These are phyloP conservation scores for Cercophora scortea DNA, from an alignment of 495 filamentous ascomycete genomes.

Conservation along the genomic window DNA sequence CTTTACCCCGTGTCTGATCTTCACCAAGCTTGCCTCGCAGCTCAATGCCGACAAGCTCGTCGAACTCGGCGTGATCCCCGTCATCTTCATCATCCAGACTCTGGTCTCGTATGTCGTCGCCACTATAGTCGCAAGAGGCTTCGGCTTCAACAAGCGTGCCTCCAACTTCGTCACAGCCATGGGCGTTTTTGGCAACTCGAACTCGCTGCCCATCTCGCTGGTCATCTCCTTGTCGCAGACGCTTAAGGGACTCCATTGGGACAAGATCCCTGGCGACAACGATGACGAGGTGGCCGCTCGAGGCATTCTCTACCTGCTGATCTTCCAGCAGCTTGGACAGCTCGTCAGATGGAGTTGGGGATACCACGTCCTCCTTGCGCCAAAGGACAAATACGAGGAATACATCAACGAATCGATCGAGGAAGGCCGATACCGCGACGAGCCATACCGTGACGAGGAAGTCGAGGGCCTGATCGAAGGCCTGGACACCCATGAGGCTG, in stretches of 20 bases:
- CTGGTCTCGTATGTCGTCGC: slow-evolving; percentile 74
- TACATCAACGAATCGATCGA: slow-evolving; percentile 50
- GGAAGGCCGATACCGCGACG: slow-evolving; percentile 63
- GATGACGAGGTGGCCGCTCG: slow-evolving; percentile 90
- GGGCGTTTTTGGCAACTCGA: slow-evolving; percentile 97
- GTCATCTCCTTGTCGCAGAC: slow-evolving; percentile 91
- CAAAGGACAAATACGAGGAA: slow-evolving; percentile 61
- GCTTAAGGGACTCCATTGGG: slow-evolving; percentile 86
- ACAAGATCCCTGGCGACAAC: slow-evolving; percentile 81
- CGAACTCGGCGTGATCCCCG: slow-evolving; percentile 85
- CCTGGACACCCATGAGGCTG: slow-evolving; percentile 21
- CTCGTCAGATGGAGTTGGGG: slow-evolving; percentile 97
- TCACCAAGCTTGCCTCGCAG: slow-evolving; percentile 95
- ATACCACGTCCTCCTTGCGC: slow-evolving; percentile 83
- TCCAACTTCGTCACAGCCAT: slow-evolving; percentile 94
- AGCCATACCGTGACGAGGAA: slow-evolving; percentile 32
- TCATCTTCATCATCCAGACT: slow-evolving; percentile 87
- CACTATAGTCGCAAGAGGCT: slow-evolving; percentile 57
- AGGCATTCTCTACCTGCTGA: slow-evolving; percentile 89
- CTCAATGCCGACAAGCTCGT: slow-evolving; percentile 81
- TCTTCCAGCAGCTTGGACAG: slow-evolving; percentile 97
- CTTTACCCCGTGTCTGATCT: slow-evolving; percentile 96
- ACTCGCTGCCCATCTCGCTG: slow-evolving; percentile 93
- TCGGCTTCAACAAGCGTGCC: slow-evolving; percentile 72
- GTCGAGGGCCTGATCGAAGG: slow-evolving; percentile 17